phyloP scores from a whole-genome alignment of 805 yeast genomes.

The Pichia kluyveri region DNA sequence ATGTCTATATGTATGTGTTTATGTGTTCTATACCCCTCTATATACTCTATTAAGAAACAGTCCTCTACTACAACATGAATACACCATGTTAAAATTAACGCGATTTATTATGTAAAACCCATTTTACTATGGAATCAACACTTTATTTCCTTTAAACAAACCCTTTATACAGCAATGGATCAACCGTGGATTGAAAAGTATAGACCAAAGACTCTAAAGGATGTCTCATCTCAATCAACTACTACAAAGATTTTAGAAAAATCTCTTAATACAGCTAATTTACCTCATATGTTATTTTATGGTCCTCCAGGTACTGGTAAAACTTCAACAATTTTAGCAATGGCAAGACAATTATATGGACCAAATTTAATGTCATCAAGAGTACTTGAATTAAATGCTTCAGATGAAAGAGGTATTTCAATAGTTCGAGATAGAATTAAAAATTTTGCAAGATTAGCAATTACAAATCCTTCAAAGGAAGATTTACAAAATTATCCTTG shows the following conservation, averaged over 20 bases:
- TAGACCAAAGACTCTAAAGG: slow-evolving; percentile 81
- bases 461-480: slow-evolving; percentile 67
- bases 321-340: slow-evolving; percentile 78
- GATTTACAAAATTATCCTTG: slow-evolving; percentile 77
- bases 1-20: not conserved
- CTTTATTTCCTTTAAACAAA: no score
- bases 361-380: slow-evolving; percentile 60
- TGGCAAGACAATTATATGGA: slow-evolving; percentile 73
- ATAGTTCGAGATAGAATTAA: slow-evolving; percentile 81
- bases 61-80: no score
- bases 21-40: not conserved
- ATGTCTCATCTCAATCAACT: slow-evolving; percentile 86
- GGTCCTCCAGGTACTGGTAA: slow-evolving; percentile 96
- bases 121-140: no score
- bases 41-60: no score
- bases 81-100: no score
- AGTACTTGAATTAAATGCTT: slow-evolving; percentile 78
- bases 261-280: slow-evolving; percentile 69
- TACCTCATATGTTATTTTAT: slow-evolving; percentile 87
- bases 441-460: slow-evolving; percentile 76
- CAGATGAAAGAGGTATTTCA: slow-evolving; percentile 85
- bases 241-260: slow-evolving; percentile 77
- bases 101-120: no score
- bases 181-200: slow-evolving; percentile 90
- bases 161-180: slow-evolving; percentile 2